Percentiles rank a stretch among this genome's conserved stretches.
phyloP scores from a whole-genome alignment of 352 stramenopile genomes.

The Phytophthora rubi region DNA sequence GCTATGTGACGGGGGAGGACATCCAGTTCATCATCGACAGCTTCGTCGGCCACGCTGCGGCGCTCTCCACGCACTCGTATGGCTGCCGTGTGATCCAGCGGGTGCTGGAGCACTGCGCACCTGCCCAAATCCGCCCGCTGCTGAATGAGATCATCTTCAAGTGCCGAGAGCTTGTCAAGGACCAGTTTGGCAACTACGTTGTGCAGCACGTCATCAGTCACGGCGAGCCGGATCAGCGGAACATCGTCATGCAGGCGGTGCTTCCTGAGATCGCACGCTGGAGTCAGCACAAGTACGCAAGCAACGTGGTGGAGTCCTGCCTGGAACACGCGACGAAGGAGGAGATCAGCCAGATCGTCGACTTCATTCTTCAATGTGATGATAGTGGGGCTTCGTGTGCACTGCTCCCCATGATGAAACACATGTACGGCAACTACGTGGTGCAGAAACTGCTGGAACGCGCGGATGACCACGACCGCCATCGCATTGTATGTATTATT shows the following conservation, averaged over 20 bases:
- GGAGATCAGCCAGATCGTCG: constrained; percentile 83
- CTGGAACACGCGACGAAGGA: constrained; percentile 87
- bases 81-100: constrained; percentile 98
- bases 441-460: constrained; percentile 96
- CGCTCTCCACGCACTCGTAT: constrained; percentile 97
- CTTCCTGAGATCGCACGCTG: constrained; percentile 89
- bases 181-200: constrained; percentile 99
- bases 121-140: constrained; percentile 91
- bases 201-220: constrained; percentile 98
- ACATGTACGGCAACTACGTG: constrained; percentile 97
- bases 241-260: constrained; percentile 87
- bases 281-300: constrained; percentile 96
- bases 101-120: constrained; percentile 96
- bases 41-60: constrained; percentile 92
- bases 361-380: constrained; percentile 81
- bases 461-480: constrained; percentile 82
- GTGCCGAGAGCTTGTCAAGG: constrained; percentile 88
- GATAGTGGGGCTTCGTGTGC: constrained; percentile 73
- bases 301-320: constrained; percentile 96
- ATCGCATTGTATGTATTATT: constrained; percentile 92
- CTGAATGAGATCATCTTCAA: constrained; percentile 94
- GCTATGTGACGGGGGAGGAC: constrained; percentile 76
- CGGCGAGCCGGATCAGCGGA: constrained; percentile 83
- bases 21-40: constrained; percentile 98
- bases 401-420: constrained; percentile 95